Conservation (phyloP, 1,284 basidiomycete species). For the Ceratobasidium papillatum region DNA sequence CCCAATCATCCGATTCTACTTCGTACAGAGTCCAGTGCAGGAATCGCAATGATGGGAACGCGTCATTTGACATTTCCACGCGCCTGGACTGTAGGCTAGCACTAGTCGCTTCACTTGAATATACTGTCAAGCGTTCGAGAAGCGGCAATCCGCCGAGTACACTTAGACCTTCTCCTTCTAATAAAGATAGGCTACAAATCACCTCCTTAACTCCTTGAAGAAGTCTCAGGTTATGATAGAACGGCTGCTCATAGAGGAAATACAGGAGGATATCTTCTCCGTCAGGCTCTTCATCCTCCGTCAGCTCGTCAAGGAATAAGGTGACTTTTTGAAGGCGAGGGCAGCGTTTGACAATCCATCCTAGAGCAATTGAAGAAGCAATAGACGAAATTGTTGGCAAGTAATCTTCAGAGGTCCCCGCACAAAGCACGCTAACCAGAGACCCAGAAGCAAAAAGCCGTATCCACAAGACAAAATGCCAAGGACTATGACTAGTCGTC, state of each 20-base stretch:
- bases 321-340: not conserved
- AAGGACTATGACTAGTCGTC: not conserved
- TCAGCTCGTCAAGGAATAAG: not conserved
- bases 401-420: not conserved
- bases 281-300: not conserved
- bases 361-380: not conserved
- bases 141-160: not conserved
- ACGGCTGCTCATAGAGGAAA: not conserved
- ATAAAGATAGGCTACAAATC: not conserved
- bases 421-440: not conserved
- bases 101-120: not conserved
- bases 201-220: not conserved
- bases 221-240: not conserved
- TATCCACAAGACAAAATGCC: constrained; percentile 1
- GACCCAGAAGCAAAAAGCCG: not conserved
- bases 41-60: not conserved
- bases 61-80: not conserved
- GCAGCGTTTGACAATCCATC: constrained; percentile 1
- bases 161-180: not conserved
- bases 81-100: no score
- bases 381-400: not conserved
- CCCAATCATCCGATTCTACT: not conserved
- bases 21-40: not conserved
- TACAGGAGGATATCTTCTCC: constrained; percentile 2
- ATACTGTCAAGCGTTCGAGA: constrained; percentile 1